Base-by-base conservation (phyloP, 2,329 filamentous ascomycete genomes). In the Albophoma yamanashiensis region DNA sequence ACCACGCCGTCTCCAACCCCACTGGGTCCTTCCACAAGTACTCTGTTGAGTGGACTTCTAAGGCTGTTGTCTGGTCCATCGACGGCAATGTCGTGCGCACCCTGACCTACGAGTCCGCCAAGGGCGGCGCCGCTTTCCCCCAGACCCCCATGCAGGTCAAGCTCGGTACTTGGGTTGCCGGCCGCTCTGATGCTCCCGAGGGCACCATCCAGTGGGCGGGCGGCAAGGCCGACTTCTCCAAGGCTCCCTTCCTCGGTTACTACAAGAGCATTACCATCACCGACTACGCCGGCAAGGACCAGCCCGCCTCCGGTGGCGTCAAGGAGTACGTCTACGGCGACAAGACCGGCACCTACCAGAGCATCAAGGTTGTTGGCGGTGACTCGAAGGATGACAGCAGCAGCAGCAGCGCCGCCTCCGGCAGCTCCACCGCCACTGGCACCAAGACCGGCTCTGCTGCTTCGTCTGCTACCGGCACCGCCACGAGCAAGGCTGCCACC, bases 191-290 rank as follows among this genome's bases (percentile, higher is more conserved):
- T 64, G 88, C 90, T 66, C 70, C 83, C 42, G 72, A 82, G 61
- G 91, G 91, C 62, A 94, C 91, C 40, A 88, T 92, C 62, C 65
- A 81, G 62, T 88, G 85, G 85, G 83, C 84, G 60, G 88, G 86
- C 64, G 88, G 88, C 62, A 69, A 69, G 79, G 62, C 82, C 65
- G 73, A 83, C 69, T 84, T 82, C 69, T 66, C 65, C 64, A 64
- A 81, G 66, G 80, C 71, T 62, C 82, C 82, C 61, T 83, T 82
- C 75, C 68, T 72, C 59, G 82, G 75, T 67, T 79, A 80, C 76
- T 85, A 85, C 80, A 76, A 83, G 76, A 78, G 74, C 68, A 70
- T 85, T 65, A 78, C 71, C 64, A 79, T 85, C 63, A 69, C 73
- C 66, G 82, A 85, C 74, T 82, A 80, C 73, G 75, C 76, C 68